A percentile compares a stretch with the other conserved stretches of the same genome.
These are phyloP conservation scores for Fraxinus ornus DNA, from an alignment of 305 asterid genomes.

Conservation along the genomic window DNA sequence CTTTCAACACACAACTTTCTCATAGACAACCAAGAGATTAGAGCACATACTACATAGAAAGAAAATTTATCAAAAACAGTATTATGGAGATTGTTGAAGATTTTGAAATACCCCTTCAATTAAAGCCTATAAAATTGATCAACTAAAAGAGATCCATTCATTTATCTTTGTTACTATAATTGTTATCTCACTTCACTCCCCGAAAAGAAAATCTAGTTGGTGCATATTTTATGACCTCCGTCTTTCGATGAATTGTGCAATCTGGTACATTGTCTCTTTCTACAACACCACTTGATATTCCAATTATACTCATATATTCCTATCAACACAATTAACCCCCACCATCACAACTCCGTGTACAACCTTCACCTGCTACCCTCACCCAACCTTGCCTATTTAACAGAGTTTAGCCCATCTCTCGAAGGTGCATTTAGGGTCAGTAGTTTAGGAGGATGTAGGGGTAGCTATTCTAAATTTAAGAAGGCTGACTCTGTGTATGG, in stretches of 20 bases:
- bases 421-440: background rate
- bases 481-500: background rate
- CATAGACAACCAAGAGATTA: background rate
- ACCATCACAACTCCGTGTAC: background rate
- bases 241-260: background rate
- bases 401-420: background rate
- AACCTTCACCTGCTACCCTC: background rate
- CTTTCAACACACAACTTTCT: background rate
- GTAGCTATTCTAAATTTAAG: background rate
- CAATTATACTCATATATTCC: background rate
- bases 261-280: background rate
- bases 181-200: background rate
- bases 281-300: background rate
- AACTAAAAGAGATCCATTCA: background rate
- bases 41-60: background rate
- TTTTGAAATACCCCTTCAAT: background rate
- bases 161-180: background rate
- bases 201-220: background rate
- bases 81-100: background rate
- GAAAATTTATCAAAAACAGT: background rate
- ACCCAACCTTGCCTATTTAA: background rate
- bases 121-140: background rate
- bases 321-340: background rate
- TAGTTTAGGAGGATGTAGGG: background rate
- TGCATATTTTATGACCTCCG: background rate